Evolutionary conservation across 768 basidiomycete species (phyloP).

Genomic region (Panellus pusillus): DNA sequence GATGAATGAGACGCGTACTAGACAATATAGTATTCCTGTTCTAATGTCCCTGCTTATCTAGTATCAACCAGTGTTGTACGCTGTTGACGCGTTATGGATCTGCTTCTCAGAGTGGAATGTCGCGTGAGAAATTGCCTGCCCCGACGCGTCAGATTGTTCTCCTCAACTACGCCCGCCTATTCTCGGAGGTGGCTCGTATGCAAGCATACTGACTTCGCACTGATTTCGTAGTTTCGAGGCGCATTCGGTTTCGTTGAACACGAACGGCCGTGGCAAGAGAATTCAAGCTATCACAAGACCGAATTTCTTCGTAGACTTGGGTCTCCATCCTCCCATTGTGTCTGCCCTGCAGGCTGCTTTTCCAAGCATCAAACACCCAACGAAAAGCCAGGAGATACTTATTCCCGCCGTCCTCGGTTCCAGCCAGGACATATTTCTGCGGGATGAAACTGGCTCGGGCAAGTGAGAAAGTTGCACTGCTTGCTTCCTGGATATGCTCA

Average conservation of each 20-base stretch:
- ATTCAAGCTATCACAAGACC: background rate
- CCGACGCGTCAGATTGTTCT: no score
- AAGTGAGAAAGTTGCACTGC: constrained; percentile 59
- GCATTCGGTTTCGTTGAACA: constrained; percentile 17
- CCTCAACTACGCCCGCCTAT: background rate
- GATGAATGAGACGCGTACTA: constrained; percentile 27
- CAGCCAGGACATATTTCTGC: constrained; percentile 62
- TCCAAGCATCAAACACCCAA: constrained; percentile 59
- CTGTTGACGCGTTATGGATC: no score
- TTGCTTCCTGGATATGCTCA: background rate
- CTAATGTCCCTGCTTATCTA: no score
- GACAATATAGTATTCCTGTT: no score
- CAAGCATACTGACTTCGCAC: no score
- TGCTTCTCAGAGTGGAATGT: no score
- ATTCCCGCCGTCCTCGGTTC: constrained; percentile 56
- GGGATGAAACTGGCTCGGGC: constrained; percentile 75
- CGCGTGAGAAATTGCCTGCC: no score
- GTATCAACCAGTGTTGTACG: no score
- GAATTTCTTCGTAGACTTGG: constrained; percentile 49
- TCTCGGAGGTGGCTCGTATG: background rate
- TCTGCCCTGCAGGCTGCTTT: constrained; percentile 57
- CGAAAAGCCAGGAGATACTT: constrained; percentile 56
- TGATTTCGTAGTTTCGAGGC: constrained; percentile 21
- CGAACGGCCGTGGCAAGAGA: background rate
- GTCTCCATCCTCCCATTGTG: constrained; percentile 50